A percentile compares a stretch with the other conserved stretches of the same genome.
Evolutionary conservation across 2,329 filamentous ascomycete genomes (phyloP).

Genomic region (Iodosphaeria phyllophila): DNA sequence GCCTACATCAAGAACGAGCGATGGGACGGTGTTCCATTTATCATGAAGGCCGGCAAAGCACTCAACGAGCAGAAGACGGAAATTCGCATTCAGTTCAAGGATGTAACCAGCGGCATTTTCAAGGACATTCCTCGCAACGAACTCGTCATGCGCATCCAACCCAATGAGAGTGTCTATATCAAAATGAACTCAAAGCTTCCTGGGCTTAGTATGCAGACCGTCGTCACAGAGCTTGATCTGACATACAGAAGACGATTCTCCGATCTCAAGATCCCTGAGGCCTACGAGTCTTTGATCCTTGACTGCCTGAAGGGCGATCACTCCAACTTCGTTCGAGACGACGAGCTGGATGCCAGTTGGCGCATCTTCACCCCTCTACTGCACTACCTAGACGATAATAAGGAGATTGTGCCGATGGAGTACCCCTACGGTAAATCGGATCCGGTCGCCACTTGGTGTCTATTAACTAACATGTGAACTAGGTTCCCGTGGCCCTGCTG

Average conservation of each 20-base stretch:
- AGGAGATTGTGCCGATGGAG: conserved; percentile 98
- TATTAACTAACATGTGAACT: conserved; percentile 8
- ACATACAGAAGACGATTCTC: conserved; percentile 98
- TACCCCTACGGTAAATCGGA: conserved; percentile 79
- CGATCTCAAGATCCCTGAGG: conserved; percentile 97
- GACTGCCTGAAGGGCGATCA: conserved; percentile 98
- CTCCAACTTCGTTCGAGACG: conserved; percentile 96
- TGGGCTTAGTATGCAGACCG: conserved; percentile 97
- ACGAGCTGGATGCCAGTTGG: conserved; percentile 95
- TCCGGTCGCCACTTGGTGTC: neutral
- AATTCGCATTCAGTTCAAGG: conserved; percentile 98
- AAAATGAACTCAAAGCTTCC: conserved; percentile 99
- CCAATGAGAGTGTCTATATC: conserved; percentile 98
- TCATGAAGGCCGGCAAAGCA: conserved; percentile 97
- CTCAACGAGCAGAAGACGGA: conserved; percentile 99
- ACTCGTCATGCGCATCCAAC: conserved; percentile 96
- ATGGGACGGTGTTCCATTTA: conserved; percentile 98
- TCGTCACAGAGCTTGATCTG: conserved; percentile 92
- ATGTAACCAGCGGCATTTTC: conserved; percentile 97
- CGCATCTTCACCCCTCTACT: conserved; percentile 94
- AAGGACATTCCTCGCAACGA: conserved; percentile 99
- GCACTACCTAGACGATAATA: conserved; percentile 97
- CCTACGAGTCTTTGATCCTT: conserved; percentile 92
- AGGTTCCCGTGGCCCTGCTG: conserved; percentile 93
- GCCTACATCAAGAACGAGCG: conserved; percentile 99